Base-by-base conservation (phyloP, 179 eudicot genomes). In the Silene coronaria region DNA sequence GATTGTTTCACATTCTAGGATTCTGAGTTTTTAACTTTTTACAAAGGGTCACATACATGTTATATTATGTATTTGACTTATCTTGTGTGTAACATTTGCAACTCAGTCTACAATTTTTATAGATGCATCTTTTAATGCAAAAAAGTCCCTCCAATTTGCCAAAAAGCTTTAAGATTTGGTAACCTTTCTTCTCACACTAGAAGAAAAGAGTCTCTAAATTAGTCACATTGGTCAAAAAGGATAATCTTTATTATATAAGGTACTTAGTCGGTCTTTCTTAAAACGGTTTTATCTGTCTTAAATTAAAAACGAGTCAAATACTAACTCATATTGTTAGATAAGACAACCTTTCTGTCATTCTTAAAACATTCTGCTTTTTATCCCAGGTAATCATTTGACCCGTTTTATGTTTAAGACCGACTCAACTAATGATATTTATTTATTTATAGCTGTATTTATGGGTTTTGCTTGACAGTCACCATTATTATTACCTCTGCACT, bases 111-210 rank as follows among this genome's bases (percentile, higher is more conserved):
- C 5, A 53, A 7, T 71, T 71, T 28, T 28, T n/a, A 12, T 53
- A 51, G 74, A 24, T 71, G 1, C 91, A 81, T 70, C 88, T 89
- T 90, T 91, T 89, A 61, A 88, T 80, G 84, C 88, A 85, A 88
- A 87, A 90, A 87, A 86, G 74, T 53, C 21, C 77, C 70, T 67
- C 65, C 61, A 79, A 82, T 78, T 84, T 82, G 77, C 80, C 62
- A 82, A 87, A 88, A 87, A 82, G 28, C 28, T 68, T 22, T 6
- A 78, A 82, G 84, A 84, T 85, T 85, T 83, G 82, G 77, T 81
- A 57, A 76, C 73, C 74, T 71, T 82, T 79, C 74, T 81, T 74
- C 59, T 51, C 70, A 28, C 61, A 63, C 69, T 72, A 48, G 48
- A 61, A 45, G 22, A 62, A 64, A 72, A 30, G 9, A 65, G 70